phyloP scores from a whole-genome alignment of 345 rosid species.

The Acer yangbiense region DNA sequence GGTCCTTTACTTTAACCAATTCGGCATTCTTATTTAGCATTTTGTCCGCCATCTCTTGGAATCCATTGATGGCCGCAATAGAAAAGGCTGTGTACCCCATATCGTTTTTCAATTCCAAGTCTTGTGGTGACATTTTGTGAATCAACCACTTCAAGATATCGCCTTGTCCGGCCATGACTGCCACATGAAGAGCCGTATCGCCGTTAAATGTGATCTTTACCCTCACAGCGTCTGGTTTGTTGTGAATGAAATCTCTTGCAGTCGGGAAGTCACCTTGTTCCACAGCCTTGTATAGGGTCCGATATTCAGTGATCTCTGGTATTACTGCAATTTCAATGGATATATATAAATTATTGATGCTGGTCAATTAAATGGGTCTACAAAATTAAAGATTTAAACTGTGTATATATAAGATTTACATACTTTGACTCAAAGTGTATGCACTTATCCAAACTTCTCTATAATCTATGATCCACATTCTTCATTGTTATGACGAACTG shows the following conservation, averaged over 20 bases:
- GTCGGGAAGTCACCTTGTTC: background rate
- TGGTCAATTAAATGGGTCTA: no score
- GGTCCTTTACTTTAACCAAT: background rate
- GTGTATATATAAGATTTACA: no score
- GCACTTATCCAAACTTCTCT: no score
- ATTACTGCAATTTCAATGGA: background rate
- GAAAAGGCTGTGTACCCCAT: conserved; percentile 6
- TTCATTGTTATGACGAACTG: no score
- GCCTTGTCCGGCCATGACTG: background rate
- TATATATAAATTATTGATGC: background rate
- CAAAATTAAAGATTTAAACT: no score
- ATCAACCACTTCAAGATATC: background rate
- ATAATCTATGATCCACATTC: no score
- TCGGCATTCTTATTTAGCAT: background rate
- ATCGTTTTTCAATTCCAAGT: background rate
- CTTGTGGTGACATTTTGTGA: background rate
- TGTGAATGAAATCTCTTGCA: background rate
- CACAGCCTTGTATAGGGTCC: background rate
- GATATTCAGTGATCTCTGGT: background rate
- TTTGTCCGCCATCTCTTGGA: background rate
- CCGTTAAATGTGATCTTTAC: background rate
- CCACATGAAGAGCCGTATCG: conserved; percentile 3
- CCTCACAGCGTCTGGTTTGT: background rate
- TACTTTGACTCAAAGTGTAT: no score
- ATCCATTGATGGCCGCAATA: conserved; percentile 8